Conservation (phyloP, 2,329 filamentous ascomycete genomes). For the Penicillium sp. region DNA sequence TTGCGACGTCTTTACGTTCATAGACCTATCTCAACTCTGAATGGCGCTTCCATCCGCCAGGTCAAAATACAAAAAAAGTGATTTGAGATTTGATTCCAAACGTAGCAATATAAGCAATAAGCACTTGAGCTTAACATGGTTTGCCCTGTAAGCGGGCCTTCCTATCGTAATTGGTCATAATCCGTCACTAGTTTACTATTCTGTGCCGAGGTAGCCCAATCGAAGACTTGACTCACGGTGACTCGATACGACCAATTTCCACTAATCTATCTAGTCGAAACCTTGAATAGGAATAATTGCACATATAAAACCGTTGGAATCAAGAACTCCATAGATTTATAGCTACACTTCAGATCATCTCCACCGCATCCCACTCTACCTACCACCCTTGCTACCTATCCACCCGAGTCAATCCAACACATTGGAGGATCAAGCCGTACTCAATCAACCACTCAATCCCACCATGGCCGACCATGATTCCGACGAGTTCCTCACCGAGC, state of each 20-base stretch:
- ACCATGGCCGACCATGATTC: neutral
- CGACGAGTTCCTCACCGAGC: conserved; percentile 4
- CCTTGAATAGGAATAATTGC: neutral
- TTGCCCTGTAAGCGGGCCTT: no score
- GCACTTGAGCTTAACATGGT: no score
- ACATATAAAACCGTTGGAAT: neutral
- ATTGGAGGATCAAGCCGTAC: neutral
- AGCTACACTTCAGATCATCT: neutral
- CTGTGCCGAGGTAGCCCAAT: no score
- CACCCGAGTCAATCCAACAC: neutral
- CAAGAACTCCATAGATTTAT: no score
- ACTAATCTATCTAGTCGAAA: neutral
- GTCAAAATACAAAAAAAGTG: conserved; percentile 25
- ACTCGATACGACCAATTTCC: neutral
- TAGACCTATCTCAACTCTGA: conserved; percentile 31
- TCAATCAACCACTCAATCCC: neutral
- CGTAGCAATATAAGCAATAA: neutral
- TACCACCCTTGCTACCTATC: neutral
- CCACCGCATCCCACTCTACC: neutral
- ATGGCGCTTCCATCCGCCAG: conserved; percentile 19
- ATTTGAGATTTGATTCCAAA: conserved; percentile 3
- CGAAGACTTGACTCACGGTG: neutral
- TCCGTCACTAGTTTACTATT: no score
- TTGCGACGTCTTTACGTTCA: conserved; percentile 15
- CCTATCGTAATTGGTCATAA: neutral